Conservation (phyloP, 805 yeast species). For the Metschnikowia reukaufii region DNA sequence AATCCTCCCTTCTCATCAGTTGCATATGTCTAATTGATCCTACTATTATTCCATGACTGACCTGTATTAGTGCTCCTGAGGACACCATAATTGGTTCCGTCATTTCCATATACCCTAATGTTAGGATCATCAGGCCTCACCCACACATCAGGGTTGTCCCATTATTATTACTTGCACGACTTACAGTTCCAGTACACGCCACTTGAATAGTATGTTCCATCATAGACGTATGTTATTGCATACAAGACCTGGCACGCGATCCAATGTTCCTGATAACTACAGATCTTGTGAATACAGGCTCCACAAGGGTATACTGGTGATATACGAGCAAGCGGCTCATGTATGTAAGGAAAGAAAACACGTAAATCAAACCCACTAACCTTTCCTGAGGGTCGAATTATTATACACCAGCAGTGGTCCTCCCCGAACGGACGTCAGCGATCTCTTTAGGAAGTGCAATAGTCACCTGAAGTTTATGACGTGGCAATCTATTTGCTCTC, state of each 20-base stretch:
- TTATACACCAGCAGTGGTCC: conserved; percentile 46
- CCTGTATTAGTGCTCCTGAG: too few relatives aligned
- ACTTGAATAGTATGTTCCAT: too few relatives aligned
- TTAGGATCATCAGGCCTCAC: too few relatives aligned
- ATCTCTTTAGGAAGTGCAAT: conserved; percentile 58
- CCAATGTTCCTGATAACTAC: not conserved
- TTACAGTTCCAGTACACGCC: too few relatives aligned
- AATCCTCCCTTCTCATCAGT: too few relatives aligned
- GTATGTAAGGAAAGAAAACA: conserved; percentile 5
- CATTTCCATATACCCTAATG: too few relatives aligned
- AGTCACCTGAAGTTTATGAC: conserved; percentile 51
- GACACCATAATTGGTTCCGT: too few relatives aligned
- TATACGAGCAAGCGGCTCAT: conserved; percentile 12
- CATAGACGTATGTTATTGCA: not conserved
- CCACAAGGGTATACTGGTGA: conserved; percentile 4
- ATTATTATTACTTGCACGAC: too few relatives aligned
- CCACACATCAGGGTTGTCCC: too few relatives aligned
- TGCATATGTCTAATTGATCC: too few relatives aligned
- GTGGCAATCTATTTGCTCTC: conserved; percentile 56
- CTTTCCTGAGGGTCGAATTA: conserved; percentile 36
- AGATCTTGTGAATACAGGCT: not conserved
- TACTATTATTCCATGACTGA: too few relatives aligned
- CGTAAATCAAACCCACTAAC: not conserved
- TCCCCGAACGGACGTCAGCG: conserved; percentile 43
- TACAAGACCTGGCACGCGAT: not conserved